Conservation (phyloP, 805 yeast species). For the Saccharomycopsis selenospora region DNA sequence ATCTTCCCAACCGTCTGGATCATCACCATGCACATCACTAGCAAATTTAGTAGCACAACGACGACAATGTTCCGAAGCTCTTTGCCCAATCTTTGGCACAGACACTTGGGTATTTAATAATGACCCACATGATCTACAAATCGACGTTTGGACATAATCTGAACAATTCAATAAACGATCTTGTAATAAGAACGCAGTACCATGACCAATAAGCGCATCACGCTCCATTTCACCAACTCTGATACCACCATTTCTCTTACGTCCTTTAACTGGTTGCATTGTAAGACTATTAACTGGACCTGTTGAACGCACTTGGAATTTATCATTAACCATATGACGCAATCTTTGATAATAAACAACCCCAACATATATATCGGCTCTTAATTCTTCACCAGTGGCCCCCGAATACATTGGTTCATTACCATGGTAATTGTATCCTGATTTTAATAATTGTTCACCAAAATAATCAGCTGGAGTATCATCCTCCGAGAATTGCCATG, state of each 20-base stretch:
- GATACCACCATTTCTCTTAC: constrained; percentile 98
- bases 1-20: constrained; percentile 89
- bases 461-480: constrained; percentile 97
- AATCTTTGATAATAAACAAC: constrained; percentile 96
- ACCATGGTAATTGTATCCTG: constrained; percentile 97
- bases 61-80: constrained; percentile 77
- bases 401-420: constrained; percentile 99
- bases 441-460: constrained; percentile 79
- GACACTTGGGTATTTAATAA: constrained; percentile 81
- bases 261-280: constrained; percentile 99
- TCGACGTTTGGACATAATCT: constrained; percentile 85
- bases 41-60: constrained; percentile 69
- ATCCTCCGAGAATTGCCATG: constrained; percentile 85
- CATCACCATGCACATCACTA: constrained; percentile 43
- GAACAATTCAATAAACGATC: constrained; percentile 93
- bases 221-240: constrained; percentile 99
- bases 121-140: constrained; percentile 93
- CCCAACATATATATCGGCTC: constrained; percentile 94
- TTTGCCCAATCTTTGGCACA: constrained; percentile 84
- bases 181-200: constrained; percentile 89
- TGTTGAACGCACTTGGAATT: constrained; percentile 98
- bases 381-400: constrained; percentile 93
- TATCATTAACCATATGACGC: constrained; percentile 99
- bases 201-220: constrained; percentile 98
- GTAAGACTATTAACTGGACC: constrained; percentile 97